These are phyloP conservation scores for Cicer pinnatifidum DNA, from an alignment of 306 rosid species.

Conservation along the genomic window DNA sequence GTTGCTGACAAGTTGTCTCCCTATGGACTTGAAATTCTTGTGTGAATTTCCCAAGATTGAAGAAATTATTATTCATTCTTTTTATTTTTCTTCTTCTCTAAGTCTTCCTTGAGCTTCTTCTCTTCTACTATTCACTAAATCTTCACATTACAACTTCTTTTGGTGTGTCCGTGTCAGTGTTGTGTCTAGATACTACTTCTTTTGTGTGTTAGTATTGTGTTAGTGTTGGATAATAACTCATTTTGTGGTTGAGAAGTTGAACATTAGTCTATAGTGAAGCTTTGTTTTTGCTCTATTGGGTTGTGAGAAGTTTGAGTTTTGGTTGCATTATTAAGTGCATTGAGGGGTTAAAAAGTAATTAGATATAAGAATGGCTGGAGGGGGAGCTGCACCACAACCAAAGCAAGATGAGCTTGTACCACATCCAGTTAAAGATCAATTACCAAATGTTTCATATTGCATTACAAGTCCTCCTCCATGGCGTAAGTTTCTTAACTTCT, in stretches of 20 bases:
- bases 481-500: slow-evolving; percentile 66
- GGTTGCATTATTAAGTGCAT: slow-evolving; percentile 22
- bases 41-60: slow-evolving; percentile 39
- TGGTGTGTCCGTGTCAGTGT: slow-evolving; percentile 13
- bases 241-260: slow-evolving; percentile 45
- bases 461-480: slow-evolving; percentile 99
- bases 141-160: neutral
- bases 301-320: slow-evolving; percentile 38
- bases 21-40: slow-evolving; percentile 28
- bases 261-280: neutral
- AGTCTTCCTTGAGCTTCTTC: neutral
- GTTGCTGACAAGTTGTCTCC: slow-evolving; percentile 47
- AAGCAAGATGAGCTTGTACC: slow-evolving; percentile 91
- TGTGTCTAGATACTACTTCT: neutral
- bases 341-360: neutral
- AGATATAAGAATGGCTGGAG: slow-evolving; percentile 60
- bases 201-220: neutral
- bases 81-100: neutral
- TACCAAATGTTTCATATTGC: slow-evolving; percentile 85
- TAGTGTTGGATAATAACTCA: slow-evolving; percentile 27
- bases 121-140: slow-evolving; percentile 13
- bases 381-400: slow-evolving; percentile 76
- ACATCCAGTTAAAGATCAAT: slow-evolving; percentile 86
- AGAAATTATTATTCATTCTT: slow-evolving; percentile 38
- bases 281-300: slow-evolving; percentile 23